Base-by-base conservation (phyloP, 139 green algal species). In the Micractinium conductrix region DNA sequence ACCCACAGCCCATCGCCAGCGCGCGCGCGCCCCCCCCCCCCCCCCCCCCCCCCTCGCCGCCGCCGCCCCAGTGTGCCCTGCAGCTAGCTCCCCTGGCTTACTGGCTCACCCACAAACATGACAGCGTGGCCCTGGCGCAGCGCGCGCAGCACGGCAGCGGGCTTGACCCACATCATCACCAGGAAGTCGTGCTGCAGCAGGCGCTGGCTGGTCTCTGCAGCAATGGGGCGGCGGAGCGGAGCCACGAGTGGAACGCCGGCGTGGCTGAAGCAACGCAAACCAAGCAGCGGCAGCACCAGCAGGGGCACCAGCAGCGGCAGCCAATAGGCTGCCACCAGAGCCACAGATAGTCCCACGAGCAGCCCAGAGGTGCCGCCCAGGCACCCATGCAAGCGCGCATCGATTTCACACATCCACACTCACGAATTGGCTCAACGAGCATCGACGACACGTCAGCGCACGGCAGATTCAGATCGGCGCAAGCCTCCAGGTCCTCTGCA, bases 101-200 rank as follows among this genome's bases (percentile, higher is more conserved):
- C n/a, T n/a, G n/a, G n/a, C 68, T 28, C 17, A 74, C 68, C 68
- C 5, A 74, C 68, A 35, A 50, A 9, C 68, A 74, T 74, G 37
- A 44, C 22, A 22, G 68, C 68, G 38, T 74, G 48, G 21, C 38
- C 68, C 68, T 50, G 38, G 37, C 38, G 68, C 68, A 74, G 68
- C 38, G 68, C 68, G 17, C 38, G 38, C 68, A 74, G 68, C 68
- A 45, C 22, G 19, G 48, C 38, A 9, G 68, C 68, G 1, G 68
- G 37, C 68, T 74, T 74, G 68, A 48, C 38, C 68, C 68, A 74
- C 38, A 33, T n/a, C 68, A 74, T 74, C 38, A 74, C 38, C 21
- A 74, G 22, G 38, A 74, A 74, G 68, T 74, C 68, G 38, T 74
- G 68, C 22, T 74, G 68, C 68, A 48, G 68, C 37, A 74, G 37